Percentiles rank a stretch among this genome's conserved stretches.
Evolutionary conservation across 1,139 yeast genomes (phyloP).

Genomic region (Suhomyces choctaworum): DNA sequence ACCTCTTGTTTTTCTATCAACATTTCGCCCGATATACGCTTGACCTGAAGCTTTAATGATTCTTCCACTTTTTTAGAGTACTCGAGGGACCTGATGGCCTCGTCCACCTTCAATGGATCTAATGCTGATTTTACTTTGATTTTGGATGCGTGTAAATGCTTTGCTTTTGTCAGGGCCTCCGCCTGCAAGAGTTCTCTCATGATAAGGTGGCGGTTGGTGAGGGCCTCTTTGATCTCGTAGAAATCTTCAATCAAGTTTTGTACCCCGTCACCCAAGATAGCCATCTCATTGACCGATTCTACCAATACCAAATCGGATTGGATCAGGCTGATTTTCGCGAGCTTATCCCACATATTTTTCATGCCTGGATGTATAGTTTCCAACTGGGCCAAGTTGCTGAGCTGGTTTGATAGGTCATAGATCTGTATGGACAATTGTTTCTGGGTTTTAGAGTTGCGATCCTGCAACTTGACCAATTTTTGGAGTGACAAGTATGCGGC

Average conservation of each 20-base stretch:
- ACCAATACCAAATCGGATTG: slow-evolving; percentile 78
- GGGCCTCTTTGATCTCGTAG: slow-evolving; percentile 85
- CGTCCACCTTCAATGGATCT: slow-evolving; percentile 88
- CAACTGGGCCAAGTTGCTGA: slow-evolving; percentile 48
- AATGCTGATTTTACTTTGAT: slow-evolving; percentile 73
- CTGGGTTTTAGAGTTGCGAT: slow-evolving; percentile 54
- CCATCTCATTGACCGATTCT: slow-evolving; percentile 72
- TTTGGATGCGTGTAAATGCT: slow-evolving; percentile 73
- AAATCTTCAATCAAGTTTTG: slow-evolving; percentile 68
- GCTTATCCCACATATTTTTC: slow-evolving; percentile 79
- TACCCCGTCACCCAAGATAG: slow-evolving; percentile 76
- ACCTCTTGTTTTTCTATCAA: slow-evolving; percentile 66
- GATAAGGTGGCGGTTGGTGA: slow-evolving; percentile 86
- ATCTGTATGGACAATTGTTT: slow-evolving; percentile 57
- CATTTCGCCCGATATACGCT: slow-evolving; percentile 85
- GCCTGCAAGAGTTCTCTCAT: slow-evolving; percentile 88
- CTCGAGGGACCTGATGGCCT: slow-evolving; percentile 78
- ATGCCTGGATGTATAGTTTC: slow-evolving; percentile 61
- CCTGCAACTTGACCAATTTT: slow-evolving; percentile 57
- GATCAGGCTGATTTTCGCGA: slow-evolving; percentile 65
- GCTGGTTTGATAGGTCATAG: slow-evolving; percentile 64
- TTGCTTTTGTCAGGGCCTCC: slow-evolving; percentile 67
- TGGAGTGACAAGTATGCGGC: slow-evolving; percentile 64
- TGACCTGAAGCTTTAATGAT: slow-evolving; percentile 69
- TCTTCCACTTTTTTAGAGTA: slow-evolving; percentile 79